Evolutionary conservation across 2,329 filamentous ascomycete genomes (phyloP).

Genomic region (Davidsoniella australis): DNA sequence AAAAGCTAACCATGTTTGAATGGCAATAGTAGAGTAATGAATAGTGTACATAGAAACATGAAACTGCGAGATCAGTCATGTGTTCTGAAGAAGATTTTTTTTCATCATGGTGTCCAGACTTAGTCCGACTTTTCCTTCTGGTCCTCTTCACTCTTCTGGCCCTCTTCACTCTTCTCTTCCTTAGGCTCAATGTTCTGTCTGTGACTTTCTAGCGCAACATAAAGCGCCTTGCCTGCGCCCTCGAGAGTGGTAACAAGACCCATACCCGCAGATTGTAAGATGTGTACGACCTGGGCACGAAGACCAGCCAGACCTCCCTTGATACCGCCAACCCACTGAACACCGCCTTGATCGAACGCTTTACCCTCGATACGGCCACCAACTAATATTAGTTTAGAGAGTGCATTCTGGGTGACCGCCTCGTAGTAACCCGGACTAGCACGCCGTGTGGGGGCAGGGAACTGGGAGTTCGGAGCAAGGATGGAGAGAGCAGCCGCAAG

Average conservation of each 20-base stretch:
- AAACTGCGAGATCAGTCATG: no score
- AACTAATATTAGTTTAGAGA: slow-evolving; percentile 75
- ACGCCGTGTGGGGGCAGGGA: slow-evolving; percentile 61
- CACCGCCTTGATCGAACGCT: slow-evolving; percentile 60
- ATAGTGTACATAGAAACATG: no score
- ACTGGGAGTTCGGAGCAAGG: slow-evolving; percentile 54
- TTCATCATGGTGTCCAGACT: no score
- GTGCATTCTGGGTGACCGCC: slow-evolving; percentile 54
- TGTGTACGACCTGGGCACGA: slow-evolving; percentile 60
- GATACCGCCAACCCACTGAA: slow-evolving; percentile 53
- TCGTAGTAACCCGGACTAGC: slow-evolving; percentile 72
- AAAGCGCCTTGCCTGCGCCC: slow-evolving; percentile 63
- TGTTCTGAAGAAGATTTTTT: no score
- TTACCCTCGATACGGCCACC: slow-evolving; percentile 76
- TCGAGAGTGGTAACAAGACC: slow-evolving; percentile 65
- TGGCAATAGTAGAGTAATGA: no score
- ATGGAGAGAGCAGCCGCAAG: slow-evolving; percentile 66
- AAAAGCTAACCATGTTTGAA: no score
- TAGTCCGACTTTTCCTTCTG: slow-evolving; percentile 10
- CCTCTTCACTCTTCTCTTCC: slow-evolving; percentile 33
- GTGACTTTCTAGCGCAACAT: slow-evolving; percentile 73
- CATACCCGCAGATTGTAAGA: slow-evolving; percentile 67
- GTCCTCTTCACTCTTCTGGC: slow-evolving; percentile 16
- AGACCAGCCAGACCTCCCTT: slow-evolving; percentile 66
- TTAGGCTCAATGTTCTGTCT: slow-evolving; percentile 53